Conservation (phyloP, 441 rosid genomes). For the Dalechampia spathulata region DNA sequence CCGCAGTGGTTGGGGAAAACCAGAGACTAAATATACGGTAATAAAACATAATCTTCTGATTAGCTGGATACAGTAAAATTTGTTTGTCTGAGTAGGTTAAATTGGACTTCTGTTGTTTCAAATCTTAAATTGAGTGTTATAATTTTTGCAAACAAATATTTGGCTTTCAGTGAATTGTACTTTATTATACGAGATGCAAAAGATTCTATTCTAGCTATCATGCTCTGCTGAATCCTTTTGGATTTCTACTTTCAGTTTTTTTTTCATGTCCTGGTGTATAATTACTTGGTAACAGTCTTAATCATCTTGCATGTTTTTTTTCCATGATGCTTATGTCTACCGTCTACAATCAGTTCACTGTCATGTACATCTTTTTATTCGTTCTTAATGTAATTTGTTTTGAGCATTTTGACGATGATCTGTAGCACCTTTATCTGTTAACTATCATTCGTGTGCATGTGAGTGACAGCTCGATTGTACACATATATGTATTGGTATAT, state of each 20-base stretch:
- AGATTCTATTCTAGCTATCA: neutral
- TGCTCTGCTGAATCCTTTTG: neutral
- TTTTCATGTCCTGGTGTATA: neutral
- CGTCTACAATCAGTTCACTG: too few relatives aligned
- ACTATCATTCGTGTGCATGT: too few relatives aligned
- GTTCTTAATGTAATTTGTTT: too few relatives aligned
- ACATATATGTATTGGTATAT: neutral
- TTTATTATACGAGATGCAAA: neutral
- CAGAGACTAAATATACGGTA: conserved; percentile 93
- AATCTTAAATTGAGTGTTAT: neutral
- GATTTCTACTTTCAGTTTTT: neutral
- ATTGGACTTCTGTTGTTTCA: neutral
- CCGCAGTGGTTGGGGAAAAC: conserved; percentile 96
- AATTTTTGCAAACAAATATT: neutral
- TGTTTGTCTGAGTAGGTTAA: neutral
- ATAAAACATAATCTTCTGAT: conserved; percentile 8
- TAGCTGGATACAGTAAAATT: too few relatives aligned
- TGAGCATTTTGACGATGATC: too few relatives aligned
- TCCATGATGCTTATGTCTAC: too few relatives aligned
- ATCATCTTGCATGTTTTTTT: too few relatives aligned
- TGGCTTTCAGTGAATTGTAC: neutral
- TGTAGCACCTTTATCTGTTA: neutral
- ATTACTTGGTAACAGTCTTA: too few relatives aligned
- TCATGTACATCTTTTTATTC: too few relatives aligned
- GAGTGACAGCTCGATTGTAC: too few relatives aligned